Evolutionary conservation across 495 filamentous ascomycete genomes (phyloP).

Genomic region (Hypoxylon trugodes): DNA sequence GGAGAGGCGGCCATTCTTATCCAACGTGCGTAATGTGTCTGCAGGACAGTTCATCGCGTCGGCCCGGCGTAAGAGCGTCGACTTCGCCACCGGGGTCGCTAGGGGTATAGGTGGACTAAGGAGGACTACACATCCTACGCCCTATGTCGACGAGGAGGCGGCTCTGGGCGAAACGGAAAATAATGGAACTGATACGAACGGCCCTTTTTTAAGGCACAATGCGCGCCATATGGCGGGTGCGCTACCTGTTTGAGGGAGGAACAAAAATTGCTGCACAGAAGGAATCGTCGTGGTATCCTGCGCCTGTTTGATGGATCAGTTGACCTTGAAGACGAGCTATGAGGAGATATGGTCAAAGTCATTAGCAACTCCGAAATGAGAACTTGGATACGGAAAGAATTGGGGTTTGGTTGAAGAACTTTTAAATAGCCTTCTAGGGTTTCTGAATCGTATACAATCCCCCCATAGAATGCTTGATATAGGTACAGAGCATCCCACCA

Average conservation of each 20-base stretch:
- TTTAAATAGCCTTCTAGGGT: constrained; percentile 22
- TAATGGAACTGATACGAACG: neutral
- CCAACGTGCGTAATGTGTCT: constrained; percentile 13
- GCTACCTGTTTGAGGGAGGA: constrained; percentile 26
- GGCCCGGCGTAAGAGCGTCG: constrained; percentile 12
- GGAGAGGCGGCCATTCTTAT: constrained; percentile 11
- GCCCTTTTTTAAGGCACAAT: constrained; percentile 36
- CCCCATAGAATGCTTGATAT: constrained; percentile 21
- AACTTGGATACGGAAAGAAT: neutral
- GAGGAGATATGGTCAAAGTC: constrained; percentile 7
- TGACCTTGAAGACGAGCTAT: constrained; percentile 26
- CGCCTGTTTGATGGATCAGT: constrained; percentile 24
- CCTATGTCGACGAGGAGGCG: constrained; percentile 21
- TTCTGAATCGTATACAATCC: constrained; percentile 17
- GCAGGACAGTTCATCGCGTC: constrained; percentile 12
- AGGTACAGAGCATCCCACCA: constrained; percentile 27
- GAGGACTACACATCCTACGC: neutral
- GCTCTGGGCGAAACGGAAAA: neutral
- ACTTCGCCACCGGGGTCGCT: constrained; percentile 18
- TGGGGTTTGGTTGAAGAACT: constrained; percentile 4
- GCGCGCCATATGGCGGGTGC: constrained; percentile 17
- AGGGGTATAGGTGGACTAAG: constrained; percentile 11
- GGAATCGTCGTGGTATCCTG: constrained; percentile 16
- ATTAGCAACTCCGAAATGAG: neutral
- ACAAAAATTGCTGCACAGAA: constrained; percentile 16